Conservation (phyloP, 352 stramenopile species). For the Globisporangium yorkense region DNA sequence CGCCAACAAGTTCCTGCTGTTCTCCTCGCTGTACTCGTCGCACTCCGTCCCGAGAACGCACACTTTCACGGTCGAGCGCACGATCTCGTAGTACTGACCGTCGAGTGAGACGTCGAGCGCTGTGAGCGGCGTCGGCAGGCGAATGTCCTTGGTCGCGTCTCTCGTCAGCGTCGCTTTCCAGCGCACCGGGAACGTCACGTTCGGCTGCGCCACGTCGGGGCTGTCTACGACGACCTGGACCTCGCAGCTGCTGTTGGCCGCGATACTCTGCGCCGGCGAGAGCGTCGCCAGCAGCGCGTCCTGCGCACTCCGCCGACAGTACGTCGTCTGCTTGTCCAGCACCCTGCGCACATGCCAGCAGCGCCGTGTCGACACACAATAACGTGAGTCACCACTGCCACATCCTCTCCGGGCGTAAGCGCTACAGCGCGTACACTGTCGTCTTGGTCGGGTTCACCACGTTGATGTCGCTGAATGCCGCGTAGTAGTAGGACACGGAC, state of each 20-base stretch:
- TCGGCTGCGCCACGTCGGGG: conserved; percentile 23
- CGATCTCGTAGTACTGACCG: conserved; percentile 39
- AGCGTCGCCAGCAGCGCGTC: conserved; percentile 26
- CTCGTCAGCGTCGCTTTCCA: conserved; percentile 34
- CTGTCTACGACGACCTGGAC: conserved; percentile 26
- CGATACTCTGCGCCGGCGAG: conserved; percentile 17
- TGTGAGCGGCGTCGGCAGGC: conserved; percentile 36
- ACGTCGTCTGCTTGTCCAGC: conserved; percentile 31
- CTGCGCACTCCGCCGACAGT: conserved; percentile 40
- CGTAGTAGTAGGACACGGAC: conserved; percentile 42
- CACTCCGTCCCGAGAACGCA: conserved; percentile 29
- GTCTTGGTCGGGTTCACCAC: conserved; percentile 12
- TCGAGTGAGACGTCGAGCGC: conserved; percentile 17
- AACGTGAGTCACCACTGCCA: not conserved
- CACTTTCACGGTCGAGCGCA: conserved; percentile 36
- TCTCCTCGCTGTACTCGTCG: conserved; percentile 33
- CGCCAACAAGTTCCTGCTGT: not conserved
- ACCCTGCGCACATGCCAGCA: conserved; percentile 12
- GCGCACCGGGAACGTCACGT: conserved; percentile 14
- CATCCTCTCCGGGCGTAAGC: not conserved
- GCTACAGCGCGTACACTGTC: conserved; percentile 3
- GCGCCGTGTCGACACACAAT: not conserved
- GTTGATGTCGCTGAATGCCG: conserved; percentile 35
- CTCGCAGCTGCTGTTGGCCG: conserved; percentile 38
- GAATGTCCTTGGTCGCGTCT: conserved; percentile 29